Evolutionary conservation across 306 rosid species (phyloP), one percentile per base, ranked within the genome.

Genomic region (Acacia melanoxylon): DNA sequence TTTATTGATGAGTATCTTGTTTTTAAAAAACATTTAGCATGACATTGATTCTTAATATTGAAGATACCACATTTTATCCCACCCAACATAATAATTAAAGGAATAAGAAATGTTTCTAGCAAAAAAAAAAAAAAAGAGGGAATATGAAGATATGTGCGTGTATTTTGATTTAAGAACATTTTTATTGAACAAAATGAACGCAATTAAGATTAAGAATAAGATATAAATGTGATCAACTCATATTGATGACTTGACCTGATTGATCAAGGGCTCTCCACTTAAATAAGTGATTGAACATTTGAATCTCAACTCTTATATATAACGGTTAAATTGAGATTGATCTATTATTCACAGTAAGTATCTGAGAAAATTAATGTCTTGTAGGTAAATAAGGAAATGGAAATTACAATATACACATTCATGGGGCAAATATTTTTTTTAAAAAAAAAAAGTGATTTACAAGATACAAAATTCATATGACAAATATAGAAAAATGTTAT

Each of bases 191-290:
- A 51, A 8, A 51, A 2, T 4, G 22, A 51, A 52, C 6, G 11
- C 4, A 19, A 10, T 22, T 22, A n/a, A n/a, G 5, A 31, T 22
- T 56, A n/a, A 19, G 5, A 56, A 1, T 56, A n/a, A 7, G 1
- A 52, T 52, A 20, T 20, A n/a, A n/a, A 20, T 20, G 0, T 16
- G 3, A 4, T 1, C 0, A 56, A 20, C 35, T 31, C 35, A 31
- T 31, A 3, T 31, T 31, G 13, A 1, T 20, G 2, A 56, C 1
- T 0, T 7, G 1, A 0, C 1, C 0, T 16, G 12, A 56, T 4
- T n/a, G 5, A 1, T n/a, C 35, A 2, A 4, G n/a, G 1, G 1
- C 11, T 56, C 0, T n/a, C 0, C 8, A n/a, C 1, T 7, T 56
- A 56, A 52, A 10, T 7, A 56, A 52, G 11, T 19, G 0, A 25